Base-by-base conservation (phyloP, 441 rosid genomes). In the Capsella rubella region DNA sequence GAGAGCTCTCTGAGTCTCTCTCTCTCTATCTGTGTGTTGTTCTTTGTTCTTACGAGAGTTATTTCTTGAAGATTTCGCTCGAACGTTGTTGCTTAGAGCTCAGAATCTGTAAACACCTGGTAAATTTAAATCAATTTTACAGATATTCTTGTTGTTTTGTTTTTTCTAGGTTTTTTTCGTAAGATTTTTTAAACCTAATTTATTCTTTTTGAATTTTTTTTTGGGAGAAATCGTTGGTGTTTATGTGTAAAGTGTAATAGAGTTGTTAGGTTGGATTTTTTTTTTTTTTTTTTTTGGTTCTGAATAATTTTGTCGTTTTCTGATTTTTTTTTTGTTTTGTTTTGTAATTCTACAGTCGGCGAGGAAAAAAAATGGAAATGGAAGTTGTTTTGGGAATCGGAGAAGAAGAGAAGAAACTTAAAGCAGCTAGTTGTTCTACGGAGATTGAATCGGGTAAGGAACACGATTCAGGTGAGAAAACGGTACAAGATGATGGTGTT, bases 311-410 rank as follows among this genome's bases (percentile, higher is more conserved):
- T 74, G 56, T 74, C 63, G 67, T 74, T 51, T 74, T 59, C 50
- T 74, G 68, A 50, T 0, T 50, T 37, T 49, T 49, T 57, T 45
- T 58, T 60, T 29, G 49, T 35, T 14, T 39, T 34, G 2, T 45
- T n/a, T 45, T 11, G 34, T 31, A 34, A 34, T 34, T 21, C 7
- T 60, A 60, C 51, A 71, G 75, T 50, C 40, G 50, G 35, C 55
- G 25, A 69, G 45, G 16, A 43, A 74, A 64, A 64, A 3, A 65
- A 3, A 62, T 69, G 70, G 79, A 69, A 28, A 46, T 69, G 57
- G 79, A 69, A 75, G 74, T 64, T 75, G 59, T 37, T 62, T 64
- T 14, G 45, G 75, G 70, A 29, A 57, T 6, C 15, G 54, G 60
- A 16, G 75, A 54, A 45, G 79, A 75, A 35, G 79, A 75, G 4